Base-by-base conservation (phyloP, 1,284 basidiomycete species). In the Austroboletus sp. region DNA sequence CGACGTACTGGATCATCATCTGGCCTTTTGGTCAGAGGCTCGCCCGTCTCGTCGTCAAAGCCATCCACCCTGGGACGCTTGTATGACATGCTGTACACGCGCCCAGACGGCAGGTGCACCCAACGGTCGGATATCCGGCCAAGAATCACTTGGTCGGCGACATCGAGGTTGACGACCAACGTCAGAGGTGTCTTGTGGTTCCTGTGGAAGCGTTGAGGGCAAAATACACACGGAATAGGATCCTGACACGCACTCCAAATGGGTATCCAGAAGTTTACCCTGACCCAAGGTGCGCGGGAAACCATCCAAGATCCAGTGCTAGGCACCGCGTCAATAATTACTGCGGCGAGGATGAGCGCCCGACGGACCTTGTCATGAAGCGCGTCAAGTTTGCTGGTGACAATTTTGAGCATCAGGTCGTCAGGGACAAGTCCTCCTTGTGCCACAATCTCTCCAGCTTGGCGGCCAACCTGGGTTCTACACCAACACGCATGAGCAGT, bases 231-330 rank as follows among this genome's bases (percentile, higher is more conserved):
- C 13, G 16, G 39, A 39, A 25, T 23, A 46, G 9, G 15, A 43
- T 42, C 39, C 32, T n/a, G 31, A 43, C 37, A 66, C 76, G 38
- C 57, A 85, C 82, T 73, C 72, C 46, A 89, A 72, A 65, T 86
- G 80, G 15, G 70, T 68, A 61, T 97, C 89, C 9, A 99, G 75
- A 36, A 95, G 72, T 62, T 84, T 72, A 1, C 90, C 95, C 67
- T 99, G 95, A 13, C 79, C 81, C 2, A 95, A 67, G 2, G 95
- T 99, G 32, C 95, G 82, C 26, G 95, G 95, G 62, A 98, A 98
- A 5, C 95, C 95, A 60, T 99, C 95, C 29, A 98, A 68, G 53
- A 98, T 87, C 94, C 94, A 97, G 61, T 89, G 82, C 78, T 86
- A 44, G 15, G 12, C 41, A 27, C 27, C 51, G 23, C 1, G 44